These are phyloP conservation scores for Diaporthe sp. DNA, from an alignment of 2,329 filamentous ascomycete genomes.

Conservation along the genomic window DNA sequence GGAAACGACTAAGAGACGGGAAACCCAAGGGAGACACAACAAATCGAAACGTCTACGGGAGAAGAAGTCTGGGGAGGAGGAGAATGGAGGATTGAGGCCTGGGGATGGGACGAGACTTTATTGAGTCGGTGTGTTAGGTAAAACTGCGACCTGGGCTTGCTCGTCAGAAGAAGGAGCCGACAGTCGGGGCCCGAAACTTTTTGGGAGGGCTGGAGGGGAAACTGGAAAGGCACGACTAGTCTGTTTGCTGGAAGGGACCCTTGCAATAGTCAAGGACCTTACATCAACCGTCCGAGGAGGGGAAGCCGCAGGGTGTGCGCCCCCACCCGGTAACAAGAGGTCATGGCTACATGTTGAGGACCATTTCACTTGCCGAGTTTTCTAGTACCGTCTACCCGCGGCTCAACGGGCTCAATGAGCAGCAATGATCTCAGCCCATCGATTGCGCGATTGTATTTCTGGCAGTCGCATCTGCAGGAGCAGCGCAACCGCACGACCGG, in stretches of 20 bases:
- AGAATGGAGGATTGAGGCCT: not conserved
- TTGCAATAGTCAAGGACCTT: conserved; percentile 5
- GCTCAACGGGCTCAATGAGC: conserved; percentile 3
- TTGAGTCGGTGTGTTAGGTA: conserved; percentile 21
- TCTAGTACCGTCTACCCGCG: conserved; percentile 15
- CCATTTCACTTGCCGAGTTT: not conserved
- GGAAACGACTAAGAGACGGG: not conserved
- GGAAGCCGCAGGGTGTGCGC: not conserved
- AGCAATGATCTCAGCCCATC: no score
- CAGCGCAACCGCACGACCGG: not conserved
- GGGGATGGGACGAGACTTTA: conserved; percentile 27
- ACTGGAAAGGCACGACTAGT: not conserved
- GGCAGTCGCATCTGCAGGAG: not conserved
- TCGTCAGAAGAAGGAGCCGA: conserved; percentile 26
- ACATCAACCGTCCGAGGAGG: conserved; percentile 23
- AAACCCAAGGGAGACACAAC: not conserved
- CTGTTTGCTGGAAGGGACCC: not conserved
- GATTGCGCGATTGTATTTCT: conserved; percentile 14
- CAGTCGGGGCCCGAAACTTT: conserved; percentile 32
- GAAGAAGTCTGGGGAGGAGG: conserved; percentile 15
- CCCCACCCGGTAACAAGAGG: not conserved
- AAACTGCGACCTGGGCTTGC: not conserved
- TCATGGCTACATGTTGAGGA: not conserved
- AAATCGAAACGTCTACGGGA: conserved; percentile 17
- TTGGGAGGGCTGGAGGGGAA: conserved; percentile 2